Conservation (phyloP, 2,329 filamentous ascomycete species). For the Diplocarpon mali region DNA sequence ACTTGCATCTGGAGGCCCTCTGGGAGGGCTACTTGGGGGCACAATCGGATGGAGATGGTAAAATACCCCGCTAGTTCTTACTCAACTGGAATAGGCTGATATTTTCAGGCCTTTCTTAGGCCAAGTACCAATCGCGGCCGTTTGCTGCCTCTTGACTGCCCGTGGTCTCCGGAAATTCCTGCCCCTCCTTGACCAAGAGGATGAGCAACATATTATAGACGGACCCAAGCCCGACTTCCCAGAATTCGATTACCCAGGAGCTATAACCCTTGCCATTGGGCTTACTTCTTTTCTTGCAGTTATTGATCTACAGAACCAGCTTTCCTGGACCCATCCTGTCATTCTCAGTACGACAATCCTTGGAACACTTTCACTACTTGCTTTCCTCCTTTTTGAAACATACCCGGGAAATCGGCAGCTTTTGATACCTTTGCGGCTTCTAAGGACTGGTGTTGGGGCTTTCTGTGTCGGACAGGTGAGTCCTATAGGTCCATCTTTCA, state of each 20-base stretch:
- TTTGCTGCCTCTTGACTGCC: conserved; percentile 10
- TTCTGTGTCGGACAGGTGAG: conserved; percentile 14
- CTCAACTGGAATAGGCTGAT: not conserved
- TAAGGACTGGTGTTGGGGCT: conserved; percentile 14
- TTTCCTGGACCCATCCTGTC: conserved; percentile 12
- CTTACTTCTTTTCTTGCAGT: conserved; percentile 13
- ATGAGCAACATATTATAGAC: not conserved
- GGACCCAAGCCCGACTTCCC: too few relatives aligned
- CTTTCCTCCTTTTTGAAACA: conserved; percentile 11
- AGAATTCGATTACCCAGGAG: conserved; percentile 12
- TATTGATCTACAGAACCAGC: conserved; percentile 12
- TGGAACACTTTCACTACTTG: conserved; percentile 7
- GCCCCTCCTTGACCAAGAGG: conserved; percentile 1
- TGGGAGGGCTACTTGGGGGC: conserved; percentile 40
- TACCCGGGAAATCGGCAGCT: conserved; percentile 13
- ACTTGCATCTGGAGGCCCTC: conserved; percentile 38
- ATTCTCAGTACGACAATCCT: conserved; percentile 5
- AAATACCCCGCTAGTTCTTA: not conserved
- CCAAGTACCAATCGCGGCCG: conserved; percentile 37
- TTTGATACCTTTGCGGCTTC: conserved; percentile 13
- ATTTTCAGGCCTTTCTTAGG: conserved; percentile 38
- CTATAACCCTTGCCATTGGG: conserved; percentile 12
- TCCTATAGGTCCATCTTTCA: not conserved
- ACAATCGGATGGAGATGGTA: conserved; percentile 45
- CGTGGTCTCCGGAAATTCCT: conserved; percentile 4